Evolutionary conservation across 495 filamentous ascomycete genomes (phyloP).

Genomic region (Penicillium coffeae): DNA sequence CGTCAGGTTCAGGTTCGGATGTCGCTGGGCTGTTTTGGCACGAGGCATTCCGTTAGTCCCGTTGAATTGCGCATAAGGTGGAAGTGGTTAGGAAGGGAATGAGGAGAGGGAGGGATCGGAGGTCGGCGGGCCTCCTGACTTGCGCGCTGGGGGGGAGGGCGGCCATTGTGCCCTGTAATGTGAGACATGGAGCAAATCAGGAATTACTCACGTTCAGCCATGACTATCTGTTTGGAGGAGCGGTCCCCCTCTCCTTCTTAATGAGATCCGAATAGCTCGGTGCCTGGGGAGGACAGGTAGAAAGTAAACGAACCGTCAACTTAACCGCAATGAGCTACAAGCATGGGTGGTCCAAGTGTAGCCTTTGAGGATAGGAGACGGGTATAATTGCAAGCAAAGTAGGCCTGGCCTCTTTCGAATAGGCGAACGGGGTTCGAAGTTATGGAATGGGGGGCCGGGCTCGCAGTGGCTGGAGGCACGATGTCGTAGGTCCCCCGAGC

Average conservation of each 20-base stretch:
- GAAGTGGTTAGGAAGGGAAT: conserved; percentile 13
- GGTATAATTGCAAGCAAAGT: conserved; percentile 3
- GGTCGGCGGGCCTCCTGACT: conserved; percentile 28
- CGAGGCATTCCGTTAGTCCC: conserved; percentile 25
- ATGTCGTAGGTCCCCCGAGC: conserved; percentile 13
- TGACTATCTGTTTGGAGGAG: conserved; percentile 34
- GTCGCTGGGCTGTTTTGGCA: conserved; percentile 28
- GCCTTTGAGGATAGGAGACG: conserved; percentile 6
- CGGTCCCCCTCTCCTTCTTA: conserved; percentile 28
- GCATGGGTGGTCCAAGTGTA: conserved; percentile 31
- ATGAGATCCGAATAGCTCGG: conserved; percentile 19
- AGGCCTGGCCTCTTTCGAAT: conserved; percentile 5
- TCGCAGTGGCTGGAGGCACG: conserved; percentile 8
- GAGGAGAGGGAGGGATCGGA: conserved; percentile 12
- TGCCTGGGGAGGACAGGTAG: conserved; percentile 13
- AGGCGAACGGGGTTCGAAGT: conserved; percentile 3
- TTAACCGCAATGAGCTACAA: conserved; percentile 27
- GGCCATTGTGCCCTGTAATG: background rate
- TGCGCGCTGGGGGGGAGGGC: conserved; percentile 14
- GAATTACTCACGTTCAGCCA: conserved; percentile 38
- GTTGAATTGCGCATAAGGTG: conserved; percentile 10
- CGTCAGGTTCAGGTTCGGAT: conserved; percentile 79
- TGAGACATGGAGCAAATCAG: background rate
- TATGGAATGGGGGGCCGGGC: conserved; percentile 7
- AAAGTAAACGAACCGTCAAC: conserved; percentile 19